These are phyloP conservation scores for Huntiella moniliformis DNA, from an alignment of 2,329 filamentous ascomycete genomes.

Conservation along the genomic window DNA sequence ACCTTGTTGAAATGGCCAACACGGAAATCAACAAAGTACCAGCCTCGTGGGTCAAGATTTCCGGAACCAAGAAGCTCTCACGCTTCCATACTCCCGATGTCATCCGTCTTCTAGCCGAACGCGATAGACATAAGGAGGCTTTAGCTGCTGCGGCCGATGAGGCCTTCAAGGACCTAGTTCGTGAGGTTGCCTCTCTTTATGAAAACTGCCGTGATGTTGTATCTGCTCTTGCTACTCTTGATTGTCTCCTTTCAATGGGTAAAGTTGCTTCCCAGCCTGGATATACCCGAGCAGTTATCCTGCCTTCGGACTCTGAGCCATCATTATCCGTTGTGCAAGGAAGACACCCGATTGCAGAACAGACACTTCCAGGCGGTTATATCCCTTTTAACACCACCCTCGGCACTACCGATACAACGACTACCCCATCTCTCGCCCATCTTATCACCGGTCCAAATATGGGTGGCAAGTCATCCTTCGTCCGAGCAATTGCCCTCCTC, in stretches of 20 bases:
- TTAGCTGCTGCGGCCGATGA: conserved; percentile 78
- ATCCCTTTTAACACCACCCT: conserved; percentile 77
- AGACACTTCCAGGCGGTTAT: conserved; percentile 66
- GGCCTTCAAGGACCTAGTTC: conserved; percentile 56
- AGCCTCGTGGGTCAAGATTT: conserved; percentile 87
- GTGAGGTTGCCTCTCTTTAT: conserved; percentile 63
- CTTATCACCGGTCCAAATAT: conserved; percentile 96
- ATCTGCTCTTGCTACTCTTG: conserved; percentile 65
- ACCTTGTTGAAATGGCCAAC: conserved; percentile 81
- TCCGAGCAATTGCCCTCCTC: conserved; percentile 79
- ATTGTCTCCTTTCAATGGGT: conserved; percentile 76
- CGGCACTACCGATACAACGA: neutral
- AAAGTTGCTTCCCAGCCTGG: conserved; percentile 70
- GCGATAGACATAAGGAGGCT: conserved; percentile 87
- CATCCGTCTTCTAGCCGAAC: conserved; percentile 60
- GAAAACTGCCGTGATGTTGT: conserved; percentile 79
- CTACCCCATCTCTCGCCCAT: conserved; percentile 41
- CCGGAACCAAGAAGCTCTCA: conserved; percentile 77
- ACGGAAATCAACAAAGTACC: conserved; percentile 67
- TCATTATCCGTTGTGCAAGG: conserved; percentile 54
- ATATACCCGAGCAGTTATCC: conserved; percentile 59
- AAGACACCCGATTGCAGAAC: conserved; percentile 90
- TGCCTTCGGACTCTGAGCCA: conserved; percentile 41
- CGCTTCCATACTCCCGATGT: conserved; percentile 92
- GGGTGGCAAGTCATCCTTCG: conserved; percentile 97